These are phyloP conservation scores for Saccharomyces kudriavzevii DNA, from an alignment of 805 yeast genomes.

Conservation along the genomic window DNA sequence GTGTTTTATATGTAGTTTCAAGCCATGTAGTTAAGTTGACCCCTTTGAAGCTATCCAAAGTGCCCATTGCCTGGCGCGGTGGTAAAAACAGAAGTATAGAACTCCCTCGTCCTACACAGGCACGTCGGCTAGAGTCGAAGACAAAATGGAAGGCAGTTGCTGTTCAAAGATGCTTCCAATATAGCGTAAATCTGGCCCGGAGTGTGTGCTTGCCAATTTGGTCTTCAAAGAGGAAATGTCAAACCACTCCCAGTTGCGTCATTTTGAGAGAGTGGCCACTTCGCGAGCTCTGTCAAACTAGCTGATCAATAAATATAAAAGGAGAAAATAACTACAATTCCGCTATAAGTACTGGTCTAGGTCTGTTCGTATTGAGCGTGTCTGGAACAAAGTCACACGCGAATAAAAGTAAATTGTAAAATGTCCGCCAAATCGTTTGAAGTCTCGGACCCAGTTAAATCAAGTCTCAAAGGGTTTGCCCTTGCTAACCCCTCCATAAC, in stretches of 20 bases:
- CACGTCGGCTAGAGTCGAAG: background rate
- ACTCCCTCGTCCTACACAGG: background rate
- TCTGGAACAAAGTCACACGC: background rate
- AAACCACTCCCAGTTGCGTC: background rate
- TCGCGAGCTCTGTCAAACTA: background rate
- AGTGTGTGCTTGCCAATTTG: background rate
- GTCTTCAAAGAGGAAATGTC: background rate
- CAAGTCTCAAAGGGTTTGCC: constrained; percentile 34
- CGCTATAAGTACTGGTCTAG: background rate
- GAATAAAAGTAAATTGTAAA: background rate
- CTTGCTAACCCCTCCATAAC: constrained; percentile 33
- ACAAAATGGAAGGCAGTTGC: background rate
- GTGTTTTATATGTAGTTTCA: too few relatives aligned
- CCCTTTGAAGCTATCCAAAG: background rate
- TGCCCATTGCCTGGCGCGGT: background rate
- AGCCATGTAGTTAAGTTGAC: background rate
- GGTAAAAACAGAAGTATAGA: background rate
- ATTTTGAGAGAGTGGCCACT: background rate
- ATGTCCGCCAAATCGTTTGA: constrained; percentile 32
- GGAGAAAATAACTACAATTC: background rate
- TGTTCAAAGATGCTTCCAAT: background rate
- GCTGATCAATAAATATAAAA: background rate
- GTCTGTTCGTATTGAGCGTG: background rate
- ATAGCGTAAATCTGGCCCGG: background rate
- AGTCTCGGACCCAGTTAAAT: constrained; percentile 32